A percentile compares a stretch with the other conserved stretches of the same genome.
Conservation (phyloP, 495 filamentous ascomycete species). For the Aspergillus heteromorphus region DNA sequence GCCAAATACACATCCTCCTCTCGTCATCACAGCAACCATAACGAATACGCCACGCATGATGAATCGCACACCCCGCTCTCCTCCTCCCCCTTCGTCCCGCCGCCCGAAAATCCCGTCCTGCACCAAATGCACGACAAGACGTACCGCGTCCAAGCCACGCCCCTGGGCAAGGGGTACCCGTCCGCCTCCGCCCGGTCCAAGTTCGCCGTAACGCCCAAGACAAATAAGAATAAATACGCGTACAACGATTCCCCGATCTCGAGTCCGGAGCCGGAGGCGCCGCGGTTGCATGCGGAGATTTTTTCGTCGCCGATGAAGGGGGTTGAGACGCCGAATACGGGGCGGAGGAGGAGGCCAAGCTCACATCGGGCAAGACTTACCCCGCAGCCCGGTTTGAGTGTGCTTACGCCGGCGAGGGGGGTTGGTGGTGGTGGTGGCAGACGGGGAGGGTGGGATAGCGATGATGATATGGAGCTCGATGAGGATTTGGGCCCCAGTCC, state of each 20-base stretch:
- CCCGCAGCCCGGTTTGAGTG: constrained; percentile 68
- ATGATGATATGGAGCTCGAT: constrained; percentile 46
- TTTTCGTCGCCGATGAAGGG: constrained; percentile 67
- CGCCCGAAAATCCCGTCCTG: constrained; percentile 62
- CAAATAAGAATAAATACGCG: constrained; percentile 22
- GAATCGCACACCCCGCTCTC: constrained; percentile 33
- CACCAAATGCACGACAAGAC: constrained; percentile 90
- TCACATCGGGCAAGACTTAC: constrained; percentile 33
- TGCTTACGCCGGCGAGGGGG: constrained; percentile 79
- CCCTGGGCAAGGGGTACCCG: constrained; percentile 52
- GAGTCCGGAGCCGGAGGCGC: constrained; percentile 70
- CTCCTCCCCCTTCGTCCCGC: constrained; percentile 47
- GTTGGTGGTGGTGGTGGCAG: constrained; percentile 30
- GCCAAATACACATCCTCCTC: constrained; percentile 15
- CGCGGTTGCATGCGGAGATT: constrained; percentile 75
- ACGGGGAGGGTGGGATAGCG: constrained; percentile 56
- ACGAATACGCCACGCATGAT: constrained; percentile 17
- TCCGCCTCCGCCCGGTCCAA: constrained; percentile 29
- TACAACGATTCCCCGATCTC: constrained; percentile 61
- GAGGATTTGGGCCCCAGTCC: constrained; percentile 65
- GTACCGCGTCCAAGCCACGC: constrained; percentile 89
- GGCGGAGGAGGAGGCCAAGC: constrained; percentile 33
- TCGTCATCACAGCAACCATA: neutral
- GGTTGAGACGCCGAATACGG: constrained; percentile 30
- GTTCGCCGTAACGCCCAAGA: constrained; percentile 33